Evolutionary conservation across 768 basidiomycete species (phyloP), one percentile per base, ranked within the genome.

Genomic region (Serendipita vermifera): DNA sequence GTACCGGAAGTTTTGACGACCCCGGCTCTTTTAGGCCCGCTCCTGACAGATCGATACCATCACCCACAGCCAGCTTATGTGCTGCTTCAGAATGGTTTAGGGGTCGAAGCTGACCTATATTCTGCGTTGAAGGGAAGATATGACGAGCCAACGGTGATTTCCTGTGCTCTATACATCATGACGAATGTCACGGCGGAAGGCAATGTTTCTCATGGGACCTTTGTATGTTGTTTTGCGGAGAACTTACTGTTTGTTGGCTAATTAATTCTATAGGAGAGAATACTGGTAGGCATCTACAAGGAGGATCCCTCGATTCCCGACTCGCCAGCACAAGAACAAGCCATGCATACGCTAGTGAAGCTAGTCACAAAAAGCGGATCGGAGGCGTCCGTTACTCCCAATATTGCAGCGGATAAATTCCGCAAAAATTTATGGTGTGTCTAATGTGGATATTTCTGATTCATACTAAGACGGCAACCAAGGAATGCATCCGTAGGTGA

Each of bases 1-100:
- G n/a, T 51, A 26, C 46, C 46, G 9, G 46, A 51, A 20, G 46
- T 51, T n/a, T 20, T 31, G n/a, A 26, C 46, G 2, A 51, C 46
- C 9, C 46, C 46, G 26, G 24, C n/a, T 24, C 46, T 51, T 5
- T 31, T 51, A 5, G 46, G 46, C n/a, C 27, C 46, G n/a, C 22
- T 51, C 9, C 9, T 51, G 3, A 51, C 22, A 9, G 46, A 51
- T 31, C 46, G 32, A 26, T 51, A 51, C 17, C 46, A 31, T 31
- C 46, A 51, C 9, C 46, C 46, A 27, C 46, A 51, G 24, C 46
- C 46, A 7, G 24, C 24, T 26, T 51, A 51, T 51, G 78, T 81
- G 2, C 64, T 85, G 11, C 60, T 83, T 46, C 81, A 87, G 71
- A 88, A 88, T 64, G 85, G 85, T 4, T 68, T 89, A 3, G 78